Conservation (phyloP, 495 filamentous ascomycete genomes). For the Ramalina intermedia region DNA sequence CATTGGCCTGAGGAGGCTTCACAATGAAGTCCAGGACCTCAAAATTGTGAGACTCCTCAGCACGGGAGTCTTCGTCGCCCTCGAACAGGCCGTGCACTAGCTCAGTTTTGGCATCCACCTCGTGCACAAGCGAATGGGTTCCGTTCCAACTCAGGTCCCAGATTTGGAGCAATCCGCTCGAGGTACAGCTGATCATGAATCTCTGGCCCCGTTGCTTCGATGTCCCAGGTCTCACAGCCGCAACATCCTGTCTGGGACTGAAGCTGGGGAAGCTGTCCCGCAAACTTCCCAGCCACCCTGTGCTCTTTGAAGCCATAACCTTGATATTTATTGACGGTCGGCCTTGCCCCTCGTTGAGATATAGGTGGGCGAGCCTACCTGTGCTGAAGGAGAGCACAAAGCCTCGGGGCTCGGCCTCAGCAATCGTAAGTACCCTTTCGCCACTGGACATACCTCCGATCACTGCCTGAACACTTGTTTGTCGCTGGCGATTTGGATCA, state of each 20-base stretch:
- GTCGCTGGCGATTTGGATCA: constrained; percentile 60
- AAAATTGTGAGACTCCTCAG: constrained; percentile 10
- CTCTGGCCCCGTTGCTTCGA: constrained; percentile 67
- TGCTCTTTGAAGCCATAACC: constrained; percentile 39
- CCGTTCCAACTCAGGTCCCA: constrained; percentile 85
- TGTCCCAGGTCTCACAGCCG: constrained; percentile 54
- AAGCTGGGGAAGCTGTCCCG: constrained; percentile 54
- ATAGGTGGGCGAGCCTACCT: constrained; percentile 74
- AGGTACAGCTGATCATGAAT: constrained; percentile 62
- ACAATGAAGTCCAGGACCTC: constrained; percentile 33
- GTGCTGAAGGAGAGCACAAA: constrained; percentile 71
- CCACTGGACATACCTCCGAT: constrained; percentile 60
- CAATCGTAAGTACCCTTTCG: constrained; percentile 60
- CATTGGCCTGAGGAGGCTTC: constrained; percentile 11
- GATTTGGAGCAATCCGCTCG: constrained; percentile 56
- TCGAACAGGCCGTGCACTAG: constrained; percentile 16
- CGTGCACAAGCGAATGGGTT: constrained; percentile 38
- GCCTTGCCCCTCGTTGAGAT: constrained; percentile 70
- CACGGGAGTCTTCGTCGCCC: constrained; percentile 5
- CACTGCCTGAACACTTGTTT: constrained; percentile 57
- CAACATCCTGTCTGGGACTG: constrained; percentile 56
- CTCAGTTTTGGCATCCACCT: constrained; percentile 33
- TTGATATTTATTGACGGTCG: constrained; percentile 62
- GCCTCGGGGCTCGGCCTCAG: constrained; percentile 72
- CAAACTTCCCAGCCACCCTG: constrained; percentile 63